Evolutionary conservation across 208 protist species (phyloP), one percentile per base, ranked within the genome.

Genomic region (Wallacemonas collosoma): DNA sequence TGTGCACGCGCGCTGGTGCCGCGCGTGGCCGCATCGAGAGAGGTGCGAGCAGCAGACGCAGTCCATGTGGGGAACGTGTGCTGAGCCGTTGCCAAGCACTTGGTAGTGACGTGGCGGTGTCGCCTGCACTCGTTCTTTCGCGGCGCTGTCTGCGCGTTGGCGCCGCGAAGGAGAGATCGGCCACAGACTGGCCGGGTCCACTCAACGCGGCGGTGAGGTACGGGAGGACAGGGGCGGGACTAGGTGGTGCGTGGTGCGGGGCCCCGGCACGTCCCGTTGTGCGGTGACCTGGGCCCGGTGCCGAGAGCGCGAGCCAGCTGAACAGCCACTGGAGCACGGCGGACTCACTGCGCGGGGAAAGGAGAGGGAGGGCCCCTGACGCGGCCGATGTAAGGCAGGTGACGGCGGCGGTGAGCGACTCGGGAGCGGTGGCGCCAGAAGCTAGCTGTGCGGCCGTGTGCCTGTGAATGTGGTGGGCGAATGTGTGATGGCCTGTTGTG

Each of bases 311-410:
- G 69, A 17, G 69, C 71, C 48, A 50, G 54, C 26, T 69, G 65
- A 50, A 69, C 36, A 87, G 11, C 82, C 82, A 83, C 26, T 6
- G 17, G 51, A 87, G 35, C 39, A 83, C 43, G 60, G 75, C 48
- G 2, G 45, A 45, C 2, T 63, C 74, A 38, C 71, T 73, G 2
- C 2, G 9, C 0, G 35, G n/a, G 36, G 77, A 73, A n/a, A 87
- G 58, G 6, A 76, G 40, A 9, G 80, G 73, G 2, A 83, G 63
- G 12, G 65, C 68, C 1, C 82, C 82, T 26, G 73, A 73, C 2
- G 70, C 62, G 12, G 75, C 50, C 39, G 75, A 70, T 50, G 75
- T 79, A 17, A 87, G 60, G 61, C 61, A 58, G 35, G 43, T 76
- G 1, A 70, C 55, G 45, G 82, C 56, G 35, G 73, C 74, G 26